Evolutionary conservation across 2,329 filamentous ascomycete species (phyloP), one percentile per base, ranked within the genome.

Genomic region (Sporothrix phasma): DNA sequence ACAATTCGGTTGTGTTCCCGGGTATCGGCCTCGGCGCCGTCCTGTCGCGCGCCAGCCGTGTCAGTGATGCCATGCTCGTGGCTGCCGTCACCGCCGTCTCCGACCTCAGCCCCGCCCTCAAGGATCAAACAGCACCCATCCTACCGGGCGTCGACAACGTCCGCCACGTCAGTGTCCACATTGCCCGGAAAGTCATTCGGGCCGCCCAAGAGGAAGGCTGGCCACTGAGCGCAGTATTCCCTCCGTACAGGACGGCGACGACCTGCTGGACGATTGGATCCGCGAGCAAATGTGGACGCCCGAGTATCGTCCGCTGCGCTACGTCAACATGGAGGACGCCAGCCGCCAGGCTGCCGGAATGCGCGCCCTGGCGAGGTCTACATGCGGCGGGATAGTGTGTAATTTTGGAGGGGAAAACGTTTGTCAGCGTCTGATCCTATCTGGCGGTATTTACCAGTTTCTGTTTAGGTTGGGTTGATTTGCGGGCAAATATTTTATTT

Each of bases 1-100:
- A 96, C 76, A 96, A 96, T 76, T 88, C 86, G 0, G 89, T 89
- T 39, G 88, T 88, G 17, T 96, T 95, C 74, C 91, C 91, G 0
- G 90, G 90, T 0, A 93, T 96, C 65, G 91, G 90, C 0, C 85
- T 96, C 0, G 92, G 90, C 11, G 84, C 84, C 7, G 83, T 96
- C 0, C 81, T 96, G 1, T 86, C 81, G 29, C 85, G 89, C 15
- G 80, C 88, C 2, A 80, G 77, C 13, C 79, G 86, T 0, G 75
- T 96, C 31, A 88, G 88, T 0, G 86, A 92, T 66, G 83, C 84
- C 67, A 92, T 96, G 85, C 84, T 96, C 13, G 88, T 95, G 0
- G 88, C 89, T 0, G 92, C 91, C 0, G 86, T 89, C 3, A 83
- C 87, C 70, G 88, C 86, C 2, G 82, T 96, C 0, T 87, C 89